Base-by-base conservation (phyloP, 2,329 filamentous ascomycete species). In the Monosporascus sp. region DNA sequence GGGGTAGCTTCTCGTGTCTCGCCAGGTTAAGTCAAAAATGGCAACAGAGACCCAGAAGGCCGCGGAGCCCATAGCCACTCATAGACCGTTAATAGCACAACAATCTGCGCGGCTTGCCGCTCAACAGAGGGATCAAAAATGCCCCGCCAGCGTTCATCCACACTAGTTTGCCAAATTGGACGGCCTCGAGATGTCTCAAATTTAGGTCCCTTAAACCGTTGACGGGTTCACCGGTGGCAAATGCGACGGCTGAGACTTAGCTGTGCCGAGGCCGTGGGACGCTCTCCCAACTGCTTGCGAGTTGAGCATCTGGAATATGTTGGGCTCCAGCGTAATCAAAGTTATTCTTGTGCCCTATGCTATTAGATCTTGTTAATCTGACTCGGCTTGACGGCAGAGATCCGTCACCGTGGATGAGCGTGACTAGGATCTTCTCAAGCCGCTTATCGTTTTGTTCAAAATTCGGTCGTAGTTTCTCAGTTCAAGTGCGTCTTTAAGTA, bases 21-120 rank as follows among this genome's bases (percentile, higher is more conserved):
- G 66, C 63, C 55, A 55, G 54, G 54, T 65, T 64, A 63, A 64
- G 58, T 59, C 7, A 58, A 61, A 63, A 66, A 67, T 64, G 66
- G 66, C 54, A 51, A 51, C 51, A 59, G 55, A 61, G 59, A 55
- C 57, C 46, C 45, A 51, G 49, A 50, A 49, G 50, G 26, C 49
- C 52, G 54, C 51, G 44, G 43, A 38, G 48, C 37, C 50, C 55
- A 31, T 48, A 45, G 31, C 28, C 50, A 45, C 53, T 52, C 51
- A 55, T 55, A 58, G 58, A 46, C 57, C 60, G 58, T 64, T 62
- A 57, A 63, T 55, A 57, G 57, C 58, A 57, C 56, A 59, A 62
- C 69, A 62, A 63, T 70, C 66, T 70, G 71, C 70, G 72, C 70
- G 68, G 62, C 65, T 66, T 69, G 64, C 72, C 72, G 71, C 68